phyloP scores from a whole-genome alignment of 108 stramenopile genomes.

The Cyclotella kingstonii region DNA sequence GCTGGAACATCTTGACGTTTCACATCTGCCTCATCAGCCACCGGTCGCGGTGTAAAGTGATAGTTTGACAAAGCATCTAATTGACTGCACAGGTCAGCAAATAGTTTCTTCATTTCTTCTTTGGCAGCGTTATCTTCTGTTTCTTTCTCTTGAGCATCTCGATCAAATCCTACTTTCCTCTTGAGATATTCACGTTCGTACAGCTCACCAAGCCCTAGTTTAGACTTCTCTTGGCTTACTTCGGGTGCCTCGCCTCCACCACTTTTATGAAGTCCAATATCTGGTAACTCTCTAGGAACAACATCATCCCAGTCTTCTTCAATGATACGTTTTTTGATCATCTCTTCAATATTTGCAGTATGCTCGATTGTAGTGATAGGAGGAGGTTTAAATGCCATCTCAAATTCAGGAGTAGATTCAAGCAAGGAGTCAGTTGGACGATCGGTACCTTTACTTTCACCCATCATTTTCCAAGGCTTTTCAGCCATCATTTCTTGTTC shows the following conservation, averaged over 20 bases:
- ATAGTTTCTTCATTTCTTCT: conserved; percentile 34
- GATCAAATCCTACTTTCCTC: conserved; percentile 83
- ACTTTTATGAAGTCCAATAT: conserved; percentile 68
- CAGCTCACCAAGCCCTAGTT: conserved; percentile 92
- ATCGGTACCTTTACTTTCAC: conserved; percentile 76
- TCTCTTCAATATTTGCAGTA: conserved; percentile 82
- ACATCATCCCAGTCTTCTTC: conserved; percentile 97
- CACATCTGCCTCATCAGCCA: conserved; percentile 89
- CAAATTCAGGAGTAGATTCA: conserved; percentile 93
- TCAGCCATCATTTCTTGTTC: conserved; percentile 93
- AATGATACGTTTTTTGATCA: conserved; percentile 90
- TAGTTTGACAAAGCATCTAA: conserved; percentile 97
- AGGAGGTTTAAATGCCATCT: conserved; percentile 85
- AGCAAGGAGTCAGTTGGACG: conserved; percentile 92
- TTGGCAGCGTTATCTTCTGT: conserved; percentile 63
- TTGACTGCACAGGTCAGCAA: conserved; percentile 61
- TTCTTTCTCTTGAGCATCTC: conserved; percentile 72
- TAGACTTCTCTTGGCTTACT: conserved; percentile 96
- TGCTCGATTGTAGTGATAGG: conserved; percentile 90
- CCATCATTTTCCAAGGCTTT: conserved; percentile 95
- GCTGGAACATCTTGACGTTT: conserved; percentile 74
- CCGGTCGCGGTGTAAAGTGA: conserved; percentile 94
- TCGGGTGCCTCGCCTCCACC: conserved; percentile 82
- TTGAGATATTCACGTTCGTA: conserved; percentile 95
- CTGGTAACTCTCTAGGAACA: conserved; percentile 85